These are phyloP conservation scores for Dicorynia guianensis DNA, from an alignment of 306 rosid species.

Conservation along the genomic window DNA sequence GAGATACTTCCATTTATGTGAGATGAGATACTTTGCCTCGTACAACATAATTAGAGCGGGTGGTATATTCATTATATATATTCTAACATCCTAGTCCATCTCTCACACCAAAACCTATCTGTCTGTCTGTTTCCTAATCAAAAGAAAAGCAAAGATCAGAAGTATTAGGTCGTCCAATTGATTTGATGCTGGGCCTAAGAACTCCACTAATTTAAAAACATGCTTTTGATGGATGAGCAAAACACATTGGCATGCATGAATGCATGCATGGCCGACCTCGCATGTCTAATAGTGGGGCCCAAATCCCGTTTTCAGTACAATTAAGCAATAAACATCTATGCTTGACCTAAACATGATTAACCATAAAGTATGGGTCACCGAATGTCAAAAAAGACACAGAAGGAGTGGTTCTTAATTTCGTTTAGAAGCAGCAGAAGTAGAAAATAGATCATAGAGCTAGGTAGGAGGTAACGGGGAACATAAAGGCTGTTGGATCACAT, in stretches of 20 bases:
- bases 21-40: slow-evolving; percentile 51
- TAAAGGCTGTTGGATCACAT: slow-evolving; percentile 98
- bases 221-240: slow-evolving; percentile 65
- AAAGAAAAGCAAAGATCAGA: slow-evolving; percentile 39
- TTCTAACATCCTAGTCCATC: slow-evolving; percentile 44
- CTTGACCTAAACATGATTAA: slow-evolving; percentile 82
- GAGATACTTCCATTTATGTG: slow-evolving; percentile 61
- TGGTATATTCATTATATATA: slow-evolving; percentile 56
- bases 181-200: slow-evolving; percentile 67
- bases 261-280: slow-evolving; percentile 91
- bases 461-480: slow-evolving; percentile 68
- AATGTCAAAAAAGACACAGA: slow-evolving; percentile 66
- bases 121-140: slow-evolving; percentile 28
- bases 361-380: slow-evolving; percentile 56
- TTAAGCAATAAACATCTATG: slow-evolving; percentile 43
- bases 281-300: slow-evolving; percentile 71
- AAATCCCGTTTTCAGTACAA: slow-evolving; percentile 52
- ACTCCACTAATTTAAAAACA: slow-evolving; percentile 57
- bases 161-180: slow-evolving; percentile 48
- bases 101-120: slow-evolving; percentile 35
- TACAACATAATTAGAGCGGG: slow-evolving; percentile 46
- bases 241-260: slow-evolving; percentile 44
- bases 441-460: not conserved
- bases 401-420: slow-evolving; percentile 45
- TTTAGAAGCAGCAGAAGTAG: slow-evolving; percentile 34